Evolutionary conservation across 2,329 filamentous ascomycete genomes (phyloP), one percentile per base, ranked within the genome.

Genomic region (Trematosphaeria pertusa): DNA sequence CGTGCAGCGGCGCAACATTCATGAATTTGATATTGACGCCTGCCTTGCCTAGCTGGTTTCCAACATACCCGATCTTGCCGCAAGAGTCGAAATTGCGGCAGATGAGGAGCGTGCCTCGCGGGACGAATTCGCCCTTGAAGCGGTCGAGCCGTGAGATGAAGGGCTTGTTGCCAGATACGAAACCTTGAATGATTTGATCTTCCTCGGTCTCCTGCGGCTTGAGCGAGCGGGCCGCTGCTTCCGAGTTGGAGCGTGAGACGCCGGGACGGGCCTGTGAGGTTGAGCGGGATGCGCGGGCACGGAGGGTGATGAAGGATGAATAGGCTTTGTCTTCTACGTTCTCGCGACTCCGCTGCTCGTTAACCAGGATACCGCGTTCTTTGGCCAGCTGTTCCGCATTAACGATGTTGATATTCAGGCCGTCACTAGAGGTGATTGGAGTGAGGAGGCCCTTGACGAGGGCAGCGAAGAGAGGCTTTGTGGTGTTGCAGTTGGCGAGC

Each of bases 1-100:
- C 68, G 46, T 79, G 78, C 52, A 88, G 67, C 7, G 81, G 80
- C 37, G 81, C 80, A 1, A 92, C 89, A 63, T 83, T 86, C 89
- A 93, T 94, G 65, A 87, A 91, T 35, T 81, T 82, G 67, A 93
- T 90, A 62, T 94, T 94, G 41, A 94, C 84, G 0, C 83, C 84
- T 28, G 87, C 81, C 28, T 78, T 79, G 0, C 89, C 89, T 19
- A 93, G 73, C 40, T 85, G 79, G 47, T 80, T 85, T 1, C 89
- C 89, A 2, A 94, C 89, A 28, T 85, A 84, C 2, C 89, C 89
- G 66, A 94, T 93, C 77, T 91, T 92, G 9, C 89, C 89, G 0
- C 88, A 88, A 54, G 86, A 81, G 64, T 94, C 89, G 61, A 89
- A 91, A 73, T 93, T 93, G 63, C 90, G 83, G 60, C 90, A 82